phyloP scores from a whole-genome alignment of 768 basidiomycete species.

The Sarcodon sp. region DNA sequence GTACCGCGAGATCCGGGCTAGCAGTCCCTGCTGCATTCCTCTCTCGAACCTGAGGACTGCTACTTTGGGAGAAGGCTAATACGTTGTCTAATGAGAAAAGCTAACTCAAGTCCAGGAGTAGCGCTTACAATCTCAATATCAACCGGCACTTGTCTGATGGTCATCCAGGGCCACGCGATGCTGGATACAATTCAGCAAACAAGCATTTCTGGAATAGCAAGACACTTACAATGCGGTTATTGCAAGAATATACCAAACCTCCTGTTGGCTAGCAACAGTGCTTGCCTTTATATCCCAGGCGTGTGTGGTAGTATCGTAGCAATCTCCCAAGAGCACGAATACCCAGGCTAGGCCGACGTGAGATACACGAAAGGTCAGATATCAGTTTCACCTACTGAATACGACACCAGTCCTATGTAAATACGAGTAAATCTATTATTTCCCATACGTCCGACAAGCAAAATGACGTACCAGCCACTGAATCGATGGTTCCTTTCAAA shows the following conservation, averaged over 20 bases:
- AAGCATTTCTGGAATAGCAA: neutral
- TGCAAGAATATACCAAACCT: conserved; percentile 27
- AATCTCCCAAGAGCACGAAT: conserved; percentile 28
- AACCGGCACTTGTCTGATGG: conserved; percentile 24
- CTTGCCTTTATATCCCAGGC: conserved; percentile 20
- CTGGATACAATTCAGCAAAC: conserved; percentile 7
- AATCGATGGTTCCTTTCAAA: conserved; percentile 32
- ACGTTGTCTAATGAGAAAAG: neutral
- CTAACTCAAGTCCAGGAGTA: neutral
- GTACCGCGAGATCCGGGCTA: conserved; percentile 25
- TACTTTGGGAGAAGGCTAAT: conserved; percentile 28
- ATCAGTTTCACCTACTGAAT: conserved; percentile 11
- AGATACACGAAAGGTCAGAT: conserved; percentile 6
- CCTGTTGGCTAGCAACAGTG: conserved; percentile 23
- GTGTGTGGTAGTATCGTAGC: conserved; percentile 20
- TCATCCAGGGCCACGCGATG: conserved; percentile 26
- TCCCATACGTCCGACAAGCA: conserved; percentile 6
- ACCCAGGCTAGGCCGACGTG: conserved; percentile 18
- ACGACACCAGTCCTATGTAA: conserved; percentile 16
- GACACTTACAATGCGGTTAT: conserved; percentile 27
- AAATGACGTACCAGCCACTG: conserved; percentile 23
- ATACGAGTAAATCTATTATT: conserved; percentile 7
- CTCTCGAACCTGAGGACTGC: conserved; percentile 27
- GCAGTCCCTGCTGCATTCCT: conserved; percentile 33
- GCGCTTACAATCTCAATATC: conserved; percentile 27